Conservation (phyloP, 495 filamentous ascomycete genomes). For the Talaromyces thailandensis region DNA sequence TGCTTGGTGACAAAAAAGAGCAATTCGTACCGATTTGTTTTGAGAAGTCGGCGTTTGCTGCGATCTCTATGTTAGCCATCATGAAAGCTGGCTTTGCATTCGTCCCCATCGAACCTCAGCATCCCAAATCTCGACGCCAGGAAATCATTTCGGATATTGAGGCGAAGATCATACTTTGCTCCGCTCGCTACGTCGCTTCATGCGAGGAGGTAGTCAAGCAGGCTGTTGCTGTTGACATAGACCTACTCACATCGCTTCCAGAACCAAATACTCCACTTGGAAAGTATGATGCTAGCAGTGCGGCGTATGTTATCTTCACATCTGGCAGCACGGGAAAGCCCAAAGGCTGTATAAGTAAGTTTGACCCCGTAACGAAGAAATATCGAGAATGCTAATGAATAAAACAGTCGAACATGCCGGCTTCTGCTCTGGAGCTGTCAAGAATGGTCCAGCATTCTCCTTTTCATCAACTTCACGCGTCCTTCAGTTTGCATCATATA, state of each 20-base stretch:
- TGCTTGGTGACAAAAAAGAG: conserved; percentile 5
- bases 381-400: background rate
- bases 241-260: background rate
- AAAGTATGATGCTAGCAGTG: background rate
- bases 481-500: conserved; percentile 35
- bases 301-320: conserved; percentile 7
- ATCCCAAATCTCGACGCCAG: conserved; percentile 38
- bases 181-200: background rate
- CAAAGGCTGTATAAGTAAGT: conserved; percentile 8
- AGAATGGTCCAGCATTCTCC: conserved; percentile 6
- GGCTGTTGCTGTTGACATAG: conserved; percentile 1
- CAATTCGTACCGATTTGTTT: conserved; percentile 34
- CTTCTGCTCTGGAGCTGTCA: conserved; percentile 7
- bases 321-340: conserved; percentile 9
- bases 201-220: background rate
- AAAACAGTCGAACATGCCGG: conserved; percentile 7
- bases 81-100: conserved; percentile 42
- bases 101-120: conserved; percentile 40
- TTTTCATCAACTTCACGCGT: conserved; percentile 15
- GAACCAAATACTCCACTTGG: background rate
- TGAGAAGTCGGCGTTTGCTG: conserved; percentile 32
- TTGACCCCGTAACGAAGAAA: background rate
- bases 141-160: conserved; percentile 39
- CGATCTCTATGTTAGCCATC: conserved; percentile 31
- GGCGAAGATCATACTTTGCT: conserved; percentile 29